Base-by-base conservation (phyloP, 1,139 yeast genomes). In the Candida labiduridarum region DNA sequence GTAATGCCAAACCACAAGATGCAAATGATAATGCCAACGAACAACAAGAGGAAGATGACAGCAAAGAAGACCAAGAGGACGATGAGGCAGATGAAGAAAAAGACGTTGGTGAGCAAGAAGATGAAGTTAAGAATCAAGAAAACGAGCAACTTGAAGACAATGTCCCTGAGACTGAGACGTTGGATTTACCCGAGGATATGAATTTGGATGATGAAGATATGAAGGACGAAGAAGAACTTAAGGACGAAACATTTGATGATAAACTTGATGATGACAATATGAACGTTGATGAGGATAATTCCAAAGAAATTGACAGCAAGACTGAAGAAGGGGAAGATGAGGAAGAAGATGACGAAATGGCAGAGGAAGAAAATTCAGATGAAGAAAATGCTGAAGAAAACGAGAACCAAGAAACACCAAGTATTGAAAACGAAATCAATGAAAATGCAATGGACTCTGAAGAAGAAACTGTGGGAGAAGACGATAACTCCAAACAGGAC, bases 131-230 rank as follows among this genome's bases (percentile, higher is more conserved):
- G 56, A 83, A 89, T 56, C 87, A 86, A 45, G 91, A 88, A 25
- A 80, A 80, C 46, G 90, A 88, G 46, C 83, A 85, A 53, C 66
- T 87, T 51, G 95, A 88, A 48, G 82, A 83, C 12, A 72, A 82
- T 56, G 90, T 87, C 45, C 94, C 90, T 8, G 96, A 90, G 64
- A 79, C 85, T 14, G 97, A 90, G 53, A 84, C 89, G 4, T 72
- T 90, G 58, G 95, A 89, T 36, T 73, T 90, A 38, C 96, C 96
- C 0, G 98, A 92, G 41, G 96, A 91, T 56, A 82, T 92, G 76
- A 83, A 89, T 56, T 74, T 89, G 41, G 96, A 89, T 40, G 84
- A 80, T 25, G 82, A 76, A 1, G 80, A 74, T 12, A 81, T 75
- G 1, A 76, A 68, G 1, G 73, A 71, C 8, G 78, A 71, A 1